Base-by-base conservation (phyloP, 164 flowering plant species). In the Stephania japonica region DNA sequence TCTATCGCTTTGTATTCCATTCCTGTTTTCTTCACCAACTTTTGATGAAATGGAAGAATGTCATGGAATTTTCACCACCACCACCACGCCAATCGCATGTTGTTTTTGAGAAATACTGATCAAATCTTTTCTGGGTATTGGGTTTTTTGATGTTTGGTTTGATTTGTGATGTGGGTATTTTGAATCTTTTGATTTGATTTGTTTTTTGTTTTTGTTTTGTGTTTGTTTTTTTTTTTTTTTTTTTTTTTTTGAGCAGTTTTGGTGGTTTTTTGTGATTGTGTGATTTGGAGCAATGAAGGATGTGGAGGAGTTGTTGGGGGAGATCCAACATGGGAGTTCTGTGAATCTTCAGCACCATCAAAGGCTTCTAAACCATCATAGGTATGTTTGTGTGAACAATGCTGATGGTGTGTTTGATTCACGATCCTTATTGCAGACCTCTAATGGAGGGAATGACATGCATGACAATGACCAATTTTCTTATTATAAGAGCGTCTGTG, bases 241-340 rank as follows among this genome's bases (percentile, higher is more conserved):
- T 27, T 27, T 27, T 32, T 32, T 32, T 32, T 32, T 32, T 32
- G 38, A 4, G 38, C 38, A 47, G 44, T 16, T 74, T 21, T 65
- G 61, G 62, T 50, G 68, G 3, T 23, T 14, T 27, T 70, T 73
- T 24, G n/a, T n/a, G n/a, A n/a, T n/a, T n/a, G n/a, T 73, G 26
- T 26, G 38, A 42, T 65, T 69, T 49, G 69, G 69, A 42, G 69
- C 66, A 26, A 84, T 81, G 84, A 81, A 80, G 81, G 78, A 79
- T 3, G 82, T 81, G 65, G 76, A 74, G 11, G 86, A 81, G 72
- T 69, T 85, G 69, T 81, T 83, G 78, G 78, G 72, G 56, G 83
- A 81, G 83, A 83, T 83, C 79, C 82, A 80, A 65, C 83, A 77
- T 75, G 82, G 77, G 65, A 71, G 81, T 70, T 78, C 82, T 38